phyloP scores from a whole-genome alignment of 441 rosid species.

The Brassica hybrid region DNA sequence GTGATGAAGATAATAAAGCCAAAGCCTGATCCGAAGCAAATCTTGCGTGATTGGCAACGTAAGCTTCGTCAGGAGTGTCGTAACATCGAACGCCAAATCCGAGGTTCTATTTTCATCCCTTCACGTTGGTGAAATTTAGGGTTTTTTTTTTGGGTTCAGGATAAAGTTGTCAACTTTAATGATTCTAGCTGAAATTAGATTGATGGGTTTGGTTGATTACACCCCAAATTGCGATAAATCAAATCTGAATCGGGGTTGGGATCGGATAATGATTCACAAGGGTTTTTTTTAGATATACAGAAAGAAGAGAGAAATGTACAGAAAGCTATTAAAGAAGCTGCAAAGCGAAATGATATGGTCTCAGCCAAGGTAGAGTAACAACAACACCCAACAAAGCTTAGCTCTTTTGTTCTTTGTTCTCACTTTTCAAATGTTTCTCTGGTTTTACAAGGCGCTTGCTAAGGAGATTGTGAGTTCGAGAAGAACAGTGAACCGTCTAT shows the following conservation, averaged over 20 bases:
- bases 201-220: not conserved
- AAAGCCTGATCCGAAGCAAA: constrained; percentile 77
- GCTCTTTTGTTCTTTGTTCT: not conserved
- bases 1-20: constrained; percentile 75
- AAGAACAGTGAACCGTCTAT: constrained; percentile 78
- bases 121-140: not conserved
- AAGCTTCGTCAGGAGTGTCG: constrained; percentile 85
- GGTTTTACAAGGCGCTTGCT: constrained; percentile 64
- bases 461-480: constrained; percentile 82
- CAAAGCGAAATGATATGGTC: constrained; percentile 84
- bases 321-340: constrained; percentile 89
- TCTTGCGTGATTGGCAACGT: constrained; percentile 88
- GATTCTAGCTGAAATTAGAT: not conserved
- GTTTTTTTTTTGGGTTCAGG: not conserved
- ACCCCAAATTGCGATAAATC: not conserved
- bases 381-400: not conserved
- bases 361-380: constrained; percentile 67
- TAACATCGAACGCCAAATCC: constrained; percentile 89
- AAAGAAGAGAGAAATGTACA: constrained; percentile 86
- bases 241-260: not conserved
- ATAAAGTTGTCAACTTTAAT: not conserved
- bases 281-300: constrained; percentile 65
- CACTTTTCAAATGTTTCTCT: not conserved
- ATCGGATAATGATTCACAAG: constrained; percentile 16
- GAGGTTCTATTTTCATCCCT: constrained; percentile 47